phyloP scores from a whole-genome alignment of 1,139 yeast genomes.

The Maudiozyma humilis region DNA sequence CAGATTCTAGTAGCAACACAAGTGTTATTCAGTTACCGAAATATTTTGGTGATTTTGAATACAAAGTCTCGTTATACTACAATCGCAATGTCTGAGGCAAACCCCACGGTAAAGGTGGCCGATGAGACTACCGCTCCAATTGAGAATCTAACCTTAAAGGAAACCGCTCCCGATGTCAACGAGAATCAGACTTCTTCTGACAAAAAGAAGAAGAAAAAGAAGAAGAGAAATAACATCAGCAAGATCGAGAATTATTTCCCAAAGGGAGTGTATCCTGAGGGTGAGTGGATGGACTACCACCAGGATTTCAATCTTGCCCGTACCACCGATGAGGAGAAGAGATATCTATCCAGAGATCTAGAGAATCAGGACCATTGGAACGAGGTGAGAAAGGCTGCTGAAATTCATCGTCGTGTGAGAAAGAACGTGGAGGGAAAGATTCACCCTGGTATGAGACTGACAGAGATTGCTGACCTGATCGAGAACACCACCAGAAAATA shows the following conservation, averaged over 20 bases:
- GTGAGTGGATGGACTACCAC: constrained; percentile 72
- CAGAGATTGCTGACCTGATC: constrained; percentile 79
- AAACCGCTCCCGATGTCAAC: constrained; percentile 2
- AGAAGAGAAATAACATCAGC: constrained; percentile 42
- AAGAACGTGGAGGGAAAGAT: constrained; percentile 65
- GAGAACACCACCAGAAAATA: constrained; percentile 77
- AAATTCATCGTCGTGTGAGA: constrained; percentile 87
- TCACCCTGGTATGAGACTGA: constrained; percentile 89
- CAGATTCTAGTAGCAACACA: neutral
- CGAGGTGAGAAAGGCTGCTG: constrained; percentile 92
- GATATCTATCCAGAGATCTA: constrained; percentile 56
- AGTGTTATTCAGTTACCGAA: no score
- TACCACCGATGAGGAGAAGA: constrained; percentile 76
- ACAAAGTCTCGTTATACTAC: neutral
- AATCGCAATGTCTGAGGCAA: constrained; percentile 4
- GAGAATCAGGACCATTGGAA: constrained; percentile 62
- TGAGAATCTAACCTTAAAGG: neutral
- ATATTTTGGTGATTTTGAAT: neutral
- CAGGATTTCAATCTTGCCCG: constrained; percentile 68
- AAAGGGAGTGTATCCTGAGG: constrained; percentile 74
- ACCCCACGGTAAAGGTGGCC: neutral
- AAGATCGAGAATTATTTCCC: constrained; percentile 64
- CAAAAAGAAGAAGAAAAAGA: constrained; percentile 40
- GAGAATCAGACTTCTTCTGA: constrained; percentile 9
- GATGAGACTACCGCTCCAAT: neutral